Base-by-base conservation (phyloP, 2,329 filamentous ascomycete species). In the Lasiodiplodia citricola region DNA sequence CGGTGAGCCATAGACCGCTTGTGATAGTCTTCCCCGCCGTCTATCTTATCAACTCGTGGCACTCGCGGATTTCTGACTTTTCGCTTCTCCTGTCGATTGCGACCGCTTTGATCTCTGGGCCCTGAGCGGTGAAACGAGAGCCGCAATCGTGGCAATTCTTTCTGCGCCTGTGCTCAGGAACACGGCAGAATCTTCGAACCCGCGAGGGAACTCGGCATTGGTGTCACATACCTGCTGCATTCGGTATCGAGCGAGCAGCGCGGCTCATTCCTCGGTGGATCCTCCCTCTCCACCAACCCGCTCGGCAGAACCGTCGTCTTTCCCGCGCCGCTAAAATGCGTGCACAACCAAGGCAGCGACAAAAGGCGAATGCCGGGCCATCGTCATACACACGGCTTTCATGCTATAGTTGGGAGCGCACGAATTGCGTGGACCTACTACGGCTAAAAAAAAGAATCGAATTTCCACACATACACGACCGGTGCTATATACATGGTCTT, bases 1-100 rank as follows among this genome's bases (percentile, higher is more conserved):
- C 41, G 23, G 58, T 63, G 16, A 35, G 41, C 21, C 5, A 38
- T 64, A 64, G 60, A 64, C 60, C 60, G 60, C 60, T 10, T 37
- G n/a, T 52, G 60, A 64, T 64, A 38, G 23, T 52, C 60, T 54
- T 47, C 47, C 28, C 18, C 31, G 37, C 41, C 41, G 60, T 13
- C 7, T 18, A 64, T 64, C 60, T 25, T 38, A 52, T 51, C 58
- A 44, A 63, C 44, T 51, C 44, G 35, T 51, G 58, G 44, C 8
- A 51, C 8, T 28, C 16, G 57, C 41, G 16, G 41, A 23, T 4
- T 28, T 47, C 41, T 41, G 14, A 41, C 21, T 28, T 35, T 18
- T 31, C 41, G 31, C 25, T 50, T 64, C 58, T 63, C 58, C 58
- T 63, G 58, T 63, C 58, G 58, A 63, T 63, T 41, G 50, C 31